Conservation (phyloP, 1,284 basidiomycete species). For the Baeospora myosura region DNA sequence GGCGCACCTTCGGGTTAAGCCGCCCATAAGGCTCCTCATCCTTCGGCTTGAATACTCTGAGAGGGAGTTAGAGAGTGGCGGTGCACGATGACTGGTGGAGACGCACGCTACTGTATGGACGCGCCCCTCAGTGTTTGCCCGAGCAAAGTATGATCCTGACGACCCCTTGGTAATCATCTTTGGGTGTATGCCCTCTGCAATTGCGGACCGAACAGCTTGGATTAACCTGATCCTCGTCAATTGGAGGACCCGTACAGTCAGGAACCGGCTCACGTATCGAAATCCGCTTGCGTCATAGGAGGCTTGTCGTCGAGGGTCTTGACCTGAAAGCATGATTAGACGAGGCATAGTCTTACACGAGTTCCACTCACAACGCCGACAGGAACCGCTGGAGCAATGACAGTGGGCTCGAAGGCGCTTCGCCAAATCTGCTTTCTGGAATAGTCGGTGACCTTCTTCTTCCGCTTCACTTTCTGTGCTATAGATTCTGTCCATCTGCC, state of each 20-base stretch:
- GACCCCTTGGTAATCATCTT: conserved; percentile 85
- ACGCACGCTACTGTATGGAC: conserved; percentile 75
- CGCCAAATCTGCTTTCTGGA: conserved; percentile 66
- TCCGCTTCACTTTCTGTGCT: conserved; percentile 72
- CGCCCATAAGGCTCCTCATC: conserved; percentile 84
- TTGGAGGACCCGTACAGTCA: conserved; percentile 4
- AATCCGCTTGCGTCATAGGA: conserved; percentile 67
- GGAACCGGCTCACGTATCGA: conserved; percentile 50
- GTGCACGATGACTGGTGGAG: background rate
- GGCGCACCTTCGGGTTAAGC: conserved; percentile 68
- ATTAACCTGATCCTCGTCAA: conserved; percentile 39
- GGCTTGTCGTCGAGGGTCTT: conserved; percentile 74
- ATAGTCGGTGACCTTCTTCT: conserved; percentile 64
- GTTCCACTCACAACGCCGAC: conserved; percentile 32
- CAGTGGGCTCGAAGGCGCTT: conserved; percentile 68
- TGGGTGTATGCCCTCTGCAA: conserved; percentile 73
- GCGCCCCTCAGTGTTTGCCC: conserved; percentile 61
- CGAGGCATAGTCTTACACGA: conserved; percentile 6
- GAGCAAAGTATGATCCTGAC: conserved; percentile 82
- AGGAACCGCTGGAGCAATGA: conserved; percentile 25
- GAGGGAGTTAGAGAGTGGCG: conserved; percentile 6
- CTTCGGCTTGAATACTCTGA: conserved; percentile 83
- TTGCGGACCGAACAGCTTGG: conserved; percentile 60
- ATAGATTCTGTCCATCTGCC: conserved; percentile 78
- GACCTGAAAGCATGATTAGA: conserved; percentile 27